Conservation (phyloP, 2,329 filamentous ascomycete species). For the Penicillium sp. region DNA sequence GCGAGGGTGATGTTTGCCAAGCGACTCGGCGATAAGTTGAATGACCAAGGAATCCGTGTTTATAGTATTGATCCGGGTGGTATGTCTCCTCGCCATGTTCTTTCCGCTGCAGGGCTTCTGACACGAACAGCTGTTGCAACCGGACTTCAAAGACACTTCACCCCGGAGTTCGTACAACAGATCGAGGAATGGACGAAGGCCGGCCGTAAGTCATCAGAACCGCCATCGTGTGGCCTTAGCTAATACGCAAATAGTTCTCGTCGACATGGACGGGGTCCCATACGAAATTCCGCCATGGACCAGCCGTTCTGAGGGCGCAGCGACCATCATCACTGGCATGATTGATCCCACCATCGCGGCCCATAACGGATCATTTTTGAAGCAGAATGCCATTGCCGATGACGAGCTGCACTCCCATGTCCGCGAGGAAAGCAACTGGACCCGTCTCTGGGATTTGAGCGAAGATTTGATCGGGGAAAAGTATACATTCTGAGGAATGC, state of each 20-base stretch:
- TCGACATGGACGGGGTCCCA: conserved; percentile 19
- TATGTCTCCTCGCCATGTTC: conserved; percentile 6
- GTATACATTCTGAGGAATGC: conserved; percentile 16
- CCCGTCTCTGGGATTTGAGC: conserved; percentile 32
- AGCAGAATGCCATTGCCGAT: conserved; percentile 20
- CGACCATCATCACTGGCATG: conserved; percentile 26
- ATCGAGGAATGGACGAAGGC: no score
- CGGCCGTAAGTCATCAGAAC: no score
- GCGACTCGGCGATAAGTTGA: conserved; percentile 39
- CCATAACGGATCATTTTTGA: conserved; percentile 16
- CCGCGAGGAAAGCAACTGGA: conserved; percentile 21
- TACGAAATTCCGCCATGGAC: conserved; percentile 17
- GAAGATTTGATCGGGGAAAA: conserved; percentile 30
- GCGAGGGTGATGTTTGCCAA: conserved; percentile 51
- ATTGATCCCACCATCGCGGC: conserved; percentile 22
- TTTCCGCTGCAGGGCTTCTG: neutral
- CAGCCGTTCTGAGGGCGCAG: conserved; percentile 21
- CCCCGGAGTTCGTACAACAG: no score
- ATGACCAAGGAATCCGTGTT: conserved; percentile 33
- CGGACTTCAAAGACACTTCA: conserved; percentile 1
- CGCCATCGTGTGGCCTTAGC: no score
- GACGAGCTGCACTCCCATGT: conserved; percentile 28
- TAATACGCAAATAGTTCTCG: no score
- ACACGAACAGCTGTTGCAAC: neutral
- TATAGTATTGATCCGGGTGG: conserved; percentile 47